Conservation (phyloP, 495 filamentous ascomycete genomes). For the Oleoguttula mirabilis region DNA sequence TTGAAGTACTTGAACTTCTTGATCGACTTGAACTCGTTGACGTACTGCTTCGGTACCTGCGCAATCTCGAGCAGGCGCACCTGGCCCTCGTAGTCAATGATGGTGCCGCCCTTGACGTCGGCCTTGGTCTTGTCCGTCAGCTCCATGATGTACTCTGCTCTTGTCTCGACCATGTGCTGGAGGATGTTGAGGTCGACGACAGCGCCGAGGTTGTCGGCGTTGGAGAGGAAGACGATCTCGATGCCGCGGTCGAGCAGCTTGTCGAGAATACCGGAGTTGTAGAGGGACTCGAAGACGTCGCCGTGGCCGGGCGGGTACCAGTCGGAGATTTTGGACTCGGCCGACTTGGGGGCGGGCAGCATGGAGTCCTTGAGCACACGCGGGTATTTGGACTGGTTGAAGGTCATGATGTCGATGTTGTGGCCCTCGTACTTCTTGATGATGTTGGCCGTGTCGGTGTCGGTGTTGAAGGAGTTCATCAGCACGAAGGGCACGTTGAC, state of each 20-base stretch:
- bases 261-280: constrained; percentile 97
- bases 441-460: constrained; percentile 94
- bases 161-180: constrained; percentile 95
- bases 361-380: constrained; percentile 97
- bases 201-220: constrained; percentile 96
- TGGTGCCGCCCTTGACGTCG: constrained; percentile 99
- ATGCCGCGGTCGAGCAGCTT: constrained; percentile 88
- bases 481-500: constrained; percentile 97
- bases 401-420: constrained; percentile 98
- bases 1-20: constrained; percentile 99
- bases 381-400: constrained; percentile 98
- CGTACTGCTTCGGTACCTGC: constrained; percentile 99
- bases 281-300: constrained; percentile 98
- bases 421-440: constrained; percentile 99
- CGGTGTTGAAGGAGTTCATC: constrained; percentile 99
- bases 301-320: constrained; percentile 99
- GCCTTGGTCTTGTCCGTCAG: constrained; percentile 99
- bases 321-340: constrained; percentile 78
- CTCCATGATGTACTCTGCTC: constrained; percentile 99
- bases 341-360: constrained; percentile 84
- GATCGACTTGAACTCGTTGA: constrained; percentile 99
- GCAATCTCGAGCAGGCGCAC: constrained; percentile 96
- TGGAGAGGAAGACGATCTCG: constrained; percentile 97
- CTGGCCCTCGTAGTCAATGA: constrained; percentile 97
- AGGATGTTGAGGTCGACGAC: constrained; percentile 95